Evolutionary conservation across 1,284 basidiomycete genomes (phyloP).

Genomic region (Neonothopanus nambi): DNA sequence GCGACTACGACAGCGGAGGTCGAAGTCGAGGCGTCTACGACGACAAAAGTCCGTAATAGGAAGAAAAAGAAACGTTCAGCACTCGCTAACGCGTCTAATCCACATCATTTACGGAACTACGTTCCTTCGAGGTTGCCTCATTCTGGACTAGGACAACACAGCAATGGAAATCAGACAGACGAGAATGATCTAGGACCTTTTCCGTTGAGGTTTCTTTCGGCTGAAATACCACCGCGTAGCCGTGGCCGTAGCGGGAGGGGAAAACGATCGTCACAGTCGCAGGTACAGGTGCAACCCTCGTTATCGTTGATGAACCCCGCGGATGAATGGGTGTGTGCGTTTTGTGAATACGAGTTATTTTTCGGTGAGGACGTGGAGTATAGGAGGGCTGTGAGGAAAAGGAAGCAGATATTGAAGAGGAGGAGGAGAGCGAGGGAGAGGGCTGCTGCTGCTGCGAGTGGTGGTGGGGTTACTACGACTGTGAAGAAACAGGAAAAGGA

Average conservation of each 20-base stretch:
- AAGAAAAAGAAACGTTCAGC: slow-evolving; percentile 87
- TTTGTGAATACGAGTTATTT: slow-evolving; percentile 85
- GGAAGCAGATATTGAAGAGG: slow-evolving; percentile 78
- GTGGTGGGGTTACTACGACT: slow-evolving; percentile 10
- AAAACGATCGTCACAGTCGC: slow-evolving; percentile 2
- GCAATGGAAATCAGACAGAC: slow-evolving; percentile 36
- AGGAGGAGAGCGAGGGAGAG: slow-evolving; percentile 76
- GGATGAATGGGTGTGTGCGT: slow-evolving; percentile 88
- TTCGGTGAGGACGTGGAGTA: slow-evolving; percentile 74
- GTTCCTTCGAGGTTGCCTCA: slow-evolving; percentile 76
- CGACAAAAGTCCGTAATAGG: slow-evolving; percentile 10
- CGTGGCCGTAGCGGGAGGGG: slow-evolving; percentile 23
- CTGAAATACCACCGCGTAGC: slow-evolving; percentile 60
- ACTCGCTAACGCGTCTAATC: slow-evolving; percentile 85
- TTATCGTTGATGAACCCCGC: slow-evolving; percentile 53
- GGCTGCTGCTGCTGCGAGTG: slow-evolving; percentile 56
- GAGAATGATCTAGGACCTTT: slow-evolving; percentile 56
- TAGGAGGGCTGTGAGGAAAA: slow-evolving; percentile 63
- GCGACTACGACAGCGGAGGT: background rate
- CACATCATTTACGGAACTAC: slow-evolving; percentile 88
- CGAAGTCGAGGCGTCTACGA: background rate
- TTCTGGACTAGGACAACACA: slow-evolving; percentile 43
- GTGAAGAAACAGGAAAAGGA: slow-evolving; percentile 26
- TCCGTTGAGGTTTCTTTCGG: slow-evolving; percentile 65
- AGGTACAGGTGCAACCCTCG: background rate